Conservation (phyloP, 352 stramenopile species). For the Pythium sp. region DNA sequence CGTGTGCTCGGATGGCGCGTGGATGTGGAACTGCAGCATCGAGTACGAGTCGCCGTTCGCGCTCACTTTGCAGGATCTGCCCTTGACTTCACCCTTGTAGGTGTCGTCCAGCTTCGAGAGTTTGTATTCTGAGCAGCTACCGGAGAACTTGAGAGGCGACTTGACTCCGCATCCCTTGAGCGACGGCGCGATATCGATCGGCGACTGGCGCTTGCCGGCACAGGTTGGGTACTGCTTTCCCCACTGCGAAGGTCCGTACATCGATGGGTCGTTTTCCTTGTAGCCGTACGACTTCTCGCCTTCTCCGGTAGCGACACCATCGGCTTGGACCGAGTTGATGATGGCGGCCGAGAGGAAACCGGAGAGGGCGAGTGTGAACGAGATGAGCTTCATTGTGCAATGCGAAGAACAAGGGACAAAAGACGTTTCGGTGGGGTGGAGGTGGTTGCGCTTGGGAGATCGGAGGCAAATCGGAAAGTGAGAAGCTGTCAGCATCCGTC, state of each 20-base stretch:
- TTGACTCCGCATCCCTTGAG: no score
- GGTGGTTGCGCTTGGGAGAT: no score
- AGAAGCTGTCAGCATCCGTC: no score
- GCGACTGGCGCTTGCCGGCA: slow-evolving; percentile 30
- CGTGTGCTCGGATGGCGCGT: slow-evolving; percentile 39
- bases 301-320: neutral
- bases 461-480: no score
- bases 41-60: slow-evolving; percentile 7
- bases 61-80: no score
- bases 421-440: no score
- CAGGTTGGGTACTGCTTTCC: slow-evolving; percentile 13
- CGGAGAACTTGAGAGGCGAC: slow-evolving; percentile 10
- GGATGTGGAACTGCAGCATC: slow-evolving; percentile 33
- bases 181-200: slow-evolving; percentile 17
- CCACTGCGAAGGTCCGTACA: slow-evolving; percentile 24
- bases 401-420: no score
- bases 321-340: neutral
- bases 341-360: neutral
- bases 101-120: slow-evolving; percentile 8
- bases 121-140: slow-evolving; percentile 8
- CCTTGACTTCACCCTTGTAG: no score
- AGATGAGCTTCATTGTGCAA: slow-evolving; percentile 8
- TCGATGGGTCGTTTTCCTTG: slow-evolving; percentile 16
- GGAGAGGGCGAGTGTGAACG: neutral
- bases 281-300: slow-evolving; percentile 10